Evolutionary conservation across 768 basidiomycete species (phyloP), one percentile per base, ranked within the genome.

Genomic region (Cystobasidium tubakii): DNA sequence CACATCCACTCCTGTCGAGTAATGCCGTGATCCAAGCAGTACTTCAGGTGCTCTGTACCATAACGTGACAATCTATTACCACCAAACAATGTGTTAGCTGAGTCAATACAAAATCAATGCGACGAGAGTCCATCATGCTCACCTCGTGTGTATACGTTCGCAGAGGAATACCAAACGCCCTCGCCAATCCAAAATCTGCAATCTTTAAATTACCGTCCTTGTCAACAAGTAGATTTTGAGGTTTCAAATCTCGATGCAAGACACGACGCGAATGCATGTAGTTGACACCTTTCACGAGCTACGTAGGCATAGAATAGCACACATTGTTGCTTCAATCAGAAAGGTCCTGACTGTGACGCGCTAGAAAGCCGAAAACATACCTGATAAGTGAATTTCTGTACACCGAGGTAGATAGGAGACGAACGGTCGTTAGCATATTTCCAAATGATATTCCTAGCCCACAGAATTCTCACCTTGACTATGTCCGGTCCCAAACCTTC

Each of bases 11-110:
- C 92, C 91, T 1, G 96, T 99, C 19, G 92, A 89, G 83, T 99
- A 99, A 81, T 98, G 93, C 53, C 94, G 88, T 3, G 91, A 90
- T 34, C 95, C 95, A 0, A 99, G 88, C 23, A 99, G 84, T 63
- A 99, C 95, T 81, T 99, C 96, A 1, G 96, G 96, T 3, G 95
- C 92, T 62, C 96, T 91, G 81, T 99, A 99, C 96, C 96, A 99
- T 44, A 99, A 85, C 12, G 96, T 99, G 25, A 99, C 96, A 62
- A 99, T 96, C 96, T 99, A 80, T 39, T 9, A n/a, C 6, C 7
- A 9, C 23, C 23, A 7, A 2, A 31, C 21, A 2, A 13, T 25
- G 36, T 46, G 36, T 25, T 25, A 62, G 67, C 54, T 21, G 36
- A 29, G 67, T n/a, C 36, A 9, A 21, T 57, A 13, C 55, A 57